Base-by-base conservation (phyloP, 805 yeast species). In the Yarrowia keelungensis region DNA sequence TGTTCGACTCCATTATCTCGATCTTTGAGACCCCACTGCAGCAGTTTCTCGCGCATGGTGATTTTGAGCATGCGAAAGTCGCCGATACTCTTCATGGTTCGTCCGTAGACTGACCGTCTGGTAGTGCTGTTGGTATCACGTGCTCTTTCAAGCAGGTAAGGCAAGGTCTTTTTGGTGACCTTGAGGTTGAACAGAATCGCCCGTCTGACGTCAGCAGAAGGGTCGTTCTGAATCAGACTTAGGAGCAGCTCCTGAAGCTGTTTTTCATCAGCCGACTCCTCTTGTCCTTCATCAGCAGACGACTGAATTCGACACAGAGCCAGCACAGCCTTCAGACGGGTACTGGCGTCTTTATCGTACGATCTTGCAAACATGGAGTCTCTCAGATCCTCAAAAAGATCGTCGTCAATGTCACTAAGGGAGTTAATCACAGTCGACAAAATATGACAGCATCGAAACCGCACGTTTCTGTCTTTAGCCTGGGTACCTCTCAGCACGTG, bases 21-120 rank as follows among this genome's bases (percentile, higher is more conserved):
- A 77, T 94, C 99, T 71, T 86, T 87, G 64, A 94, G 81, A 3
- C 99, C 98, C 92, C 97, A 90, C 51, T 83, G 81, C 22, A 95
- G 81, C 32, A 95, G 76, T 68, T 84, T 83, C 69, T 90, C 94
- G 50, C 97, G 80, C 41, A 84, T 81, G 8, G 80, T 80, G 61
- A 84, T 80, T 41, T 83, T 84, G 10, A 91, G 79, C 26, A 80
- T 79, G 45, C 87, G 80, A 71, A 88, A 85, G 71, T 86, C 89
- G 5, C 89, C 90, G 72, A 92, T 80, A 39, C 86, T 88, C 69
- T 87, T 87, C 66, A 92, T 77, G 2, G 90, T 81, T 70, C 89
- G 83, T 0, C 93, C 82, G 76, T 85, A 94, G 0, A 94, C 86
- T 26, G 88, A 76, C 72, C 92, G 82, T 78, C 99, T 83, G 74